Percentiles rank a stretch among this genome's conserved stretches.
Conservation (phyloP, 176 grass and related monocot species). For the Zoysia pacifica region DNA sequence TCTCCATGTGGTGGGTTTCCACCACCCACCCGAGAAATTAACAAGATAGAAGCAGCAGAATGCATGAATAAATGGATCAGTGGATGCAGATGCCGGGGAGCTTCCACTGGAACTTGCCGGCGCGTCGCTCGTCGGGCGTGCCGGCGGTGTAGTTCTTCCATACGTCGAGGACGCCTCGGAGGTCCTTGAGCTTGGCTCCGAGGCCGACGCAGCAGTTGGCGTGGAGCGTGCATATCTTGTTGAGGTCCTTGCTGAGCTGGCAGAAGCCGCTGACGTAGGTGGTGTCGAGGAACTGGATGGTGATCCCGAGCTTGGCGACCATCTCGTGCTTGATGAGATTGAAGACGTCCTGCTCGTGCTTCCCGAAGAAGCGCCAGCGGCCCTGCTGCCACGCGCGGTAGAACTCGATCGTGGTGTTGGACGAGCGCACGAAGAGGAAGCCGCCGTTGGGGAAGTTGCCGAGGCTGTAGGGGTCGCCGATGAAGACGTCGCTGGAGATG, state of each 20-base stretch:
- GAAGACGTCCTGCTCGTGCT: conserved; percentile 94
- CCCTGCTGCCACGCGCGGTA: conserved; percentile 69
- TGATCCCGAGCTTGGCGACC: conserved; percentile 36
- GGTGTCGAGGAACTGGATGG: conserved; percentile 89
- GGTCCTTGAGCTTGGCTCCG: conserved; percentile 62
- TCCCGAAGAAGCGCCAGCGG: conserved; percentile 48
- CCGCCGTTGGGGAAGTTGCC: conserved; percentile 88
- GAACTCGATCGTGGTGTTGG: conserved; percentile 70
- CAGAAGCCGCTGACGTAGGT: conserved; percentile 72
- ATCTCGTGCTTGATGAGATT: conserved; percentile 78
- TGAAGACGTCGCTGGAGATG: conserved; percentile 75
- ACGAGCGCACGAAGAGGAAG: conserved; percentile 78
- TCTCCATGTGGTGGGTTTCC: too few species aligned
- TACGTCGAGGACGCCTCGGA: conserved; percentile 54
- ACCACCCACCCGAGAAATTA: too few species aligned
- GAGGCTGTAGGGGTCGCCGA: conserved; percentile 65
- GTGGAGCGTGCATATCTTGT: conserved; percentile 82
- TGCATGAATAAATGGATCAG: conserved; percentile 34
- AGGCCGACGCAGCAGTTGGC: conserved; percentile 89
- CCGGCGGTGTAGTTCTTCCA: conserved; percentile 75
- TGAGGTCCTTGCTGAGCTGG: conserved; percentile 80
- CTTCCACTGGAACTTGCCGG: conserved; percentile 69
- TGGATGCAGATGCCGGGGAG: conserved; percentile 79
- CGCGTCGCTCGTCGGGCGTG: conserved; percentile 40
- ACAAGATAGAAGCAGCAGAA: neutral